These are phyloP conservation scores for Leccinellum albellum DNA, from an alignment of 768 basidiomycete species.

Conservation along the genomic window DNA sequence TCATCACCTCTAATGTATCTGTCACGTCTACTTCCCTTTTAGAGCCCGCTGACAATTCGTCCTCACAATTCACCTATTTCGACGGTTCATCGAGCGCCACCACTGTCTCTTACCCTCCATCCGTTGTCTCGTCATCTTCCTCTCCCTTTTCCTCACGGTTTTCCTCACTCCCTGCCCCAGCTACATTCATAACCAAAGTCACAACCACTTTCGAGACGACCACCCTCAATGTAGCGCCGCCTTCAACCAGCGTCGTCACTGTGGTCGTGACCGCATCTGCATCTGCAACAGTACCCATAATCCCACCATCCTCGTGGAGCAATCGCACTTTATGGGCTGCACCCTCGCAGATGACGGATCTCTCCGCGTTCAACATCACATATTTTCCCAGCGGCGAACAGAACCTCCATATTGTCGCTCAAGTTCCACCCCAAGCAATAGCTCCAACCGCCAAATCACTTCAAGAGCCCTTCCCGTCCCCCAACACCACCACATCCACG, in stretches of 20 bases:
- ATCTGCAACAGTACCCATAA: background rate
- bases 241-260: conserved; percentile 7
- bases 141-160: background rate
- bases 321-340: conserved; percentile 42
- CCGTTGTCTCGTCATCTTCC: background rate
- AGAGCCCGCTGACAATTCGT: background rate
- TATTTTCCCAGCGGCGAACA: conserved; percentile 49
- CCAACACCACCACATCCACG: conserved; percentile 37
- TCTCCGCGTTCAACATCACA: conserved; percentile 57
- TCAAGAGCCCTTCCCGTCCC: conserved; percentile 13
- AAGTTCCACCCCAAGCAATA: conserved; percentile 39
- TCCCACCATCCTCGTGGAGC: conserved; percentile 10
- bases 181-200: conserved; percentile 9
- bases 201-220: conserved; percentile 8
- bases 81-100: background rate
- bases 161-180: background rate
- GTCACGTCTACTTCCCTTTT: background rate
- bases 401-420: conserved; percentile 55
- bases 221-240: background rate
- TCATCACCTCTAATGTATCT: background rate
- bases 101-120: background rate
- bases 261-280: conserved; percentile 5
- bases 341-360: conserved; percentile 53
- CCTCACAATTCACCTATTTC: background rate
- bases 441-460: conserved; percentile 15